These are phyloP conservation scores for Gautieria morchelliformis DNA, from an alignment of 768 basidiomycete genomes.

Conservation along the genomic window DNA sequence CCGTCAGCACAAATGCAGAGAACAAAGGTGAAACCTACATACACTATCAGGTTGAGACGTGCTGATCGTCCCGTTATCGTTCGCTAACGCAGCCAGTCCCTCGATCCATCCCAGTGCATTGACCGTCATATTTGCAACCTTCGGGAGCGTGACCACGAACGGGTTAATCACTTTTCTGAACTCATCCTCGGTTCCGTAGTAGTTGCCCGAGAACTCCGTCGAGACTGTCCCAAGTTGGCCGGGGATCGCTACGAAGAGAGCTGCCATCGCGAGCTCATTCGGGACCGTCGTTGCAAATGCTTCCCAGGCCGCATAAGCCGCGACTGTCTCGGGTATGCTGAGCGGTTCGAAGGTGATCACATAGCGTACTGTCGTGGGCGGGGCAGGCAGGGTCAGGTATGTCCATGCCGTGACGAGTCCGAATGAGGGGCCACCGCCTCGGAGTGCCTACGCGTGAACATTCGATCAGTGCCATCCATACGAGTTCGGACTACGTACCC, in stretches of 20 bases:
- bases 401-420: constrained; percentile 21
- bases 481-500: constrained; percentile 21
- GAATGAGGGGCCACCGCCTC: constrained; percentile 20
- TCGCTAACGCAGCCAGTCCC: constrained; percentile 8
- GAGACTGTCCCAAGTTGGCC: neutral
- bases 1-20: neutral
- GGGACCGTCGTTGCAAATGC: constrained; percentile 11
- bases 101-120: constrained; percentile 10
- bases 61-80: constrained; percentile 8
- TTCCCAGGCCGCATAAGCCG: constrained; percentile 13
- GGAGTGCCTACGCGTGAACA: constrained; percentile 13
- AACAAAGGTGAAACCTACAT: neutral
- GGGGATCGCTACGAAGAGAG: neutral
- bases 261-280: constrained; percentile 7
- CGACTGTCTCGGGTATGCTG: constrained; percentile 21
- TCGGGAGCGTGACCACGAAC: neutral
- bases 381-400: constrained; percentile 16
- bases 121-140: neutral
- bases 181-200: constrained; percentile 10
- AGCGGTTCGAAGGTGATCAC: constrained; percentile 5
- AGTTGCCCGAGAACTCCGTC: constrained; percentile 10
- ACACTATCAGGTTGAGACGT: constrained; percentile 10
- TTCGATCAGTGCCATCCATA: no score
- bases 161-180: constrained; percentile 9
- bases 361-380: constrained; percentile 14